phyloP scores from a whole-genome alignment of 2,329 filamentous ascomycete genomes.

The Cytospora mali region DNA sequence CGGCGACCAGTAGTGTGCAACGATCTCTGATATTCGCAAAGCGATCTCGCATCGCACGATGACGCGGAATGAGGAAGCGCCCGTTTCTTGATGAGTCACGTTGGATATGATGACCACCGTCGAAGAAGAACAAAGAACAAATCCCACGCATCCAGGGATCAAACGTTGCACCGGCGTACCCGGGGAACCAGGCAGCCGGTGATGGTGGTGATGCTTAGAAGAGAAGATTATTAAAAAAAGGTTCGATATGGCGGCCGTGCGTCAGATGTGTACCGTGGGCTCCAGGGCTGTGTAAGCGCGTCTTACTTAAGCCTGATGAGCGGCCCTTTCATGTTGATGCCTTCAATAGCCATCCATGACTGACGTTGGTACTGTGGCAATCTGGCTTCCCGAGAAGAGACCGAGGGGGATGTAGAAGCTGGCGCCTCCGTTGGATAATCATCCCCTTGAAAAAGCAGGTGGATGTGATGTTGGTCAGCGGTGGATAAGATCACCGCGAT shows the following conservation, averaged over 20 bases:
- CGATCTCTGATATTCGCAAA: neutral
- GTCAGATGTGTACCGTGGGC: neutral
- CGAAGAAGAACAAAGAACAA: neutral
- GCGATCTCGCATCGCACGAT: neutral
- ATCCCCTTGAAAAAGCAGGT: slow-evolving; percentile 6
- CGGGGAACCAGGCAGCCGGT: slow-evolving; percentile 5
- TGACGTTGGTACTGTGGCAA: neutral
- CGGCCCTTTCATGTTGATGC: neutral
- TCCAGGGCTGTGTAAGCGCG: slow-evolving; percentile 16
- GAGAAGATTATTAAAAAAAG: neutral
- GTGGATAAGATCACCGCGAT: slow-evolving; percentile 22
- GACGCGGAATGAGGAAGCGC: neutral
- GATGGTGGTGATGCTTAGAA: slow-evolving; percentile 5
- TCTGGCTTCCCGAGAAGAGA: neutral
- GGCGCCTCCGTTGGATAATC: slow-evolving; percentile 2
- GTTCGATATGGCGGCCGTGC: neutral
- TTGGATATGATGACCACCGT: neutral
- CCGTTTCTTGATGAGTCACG: neutral
- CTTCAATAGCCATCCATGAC: slow-evolving; percentile 2
- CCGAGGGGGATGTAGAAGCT: neutral
- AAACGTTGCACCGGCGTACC: slow-evolving; percentile 4
- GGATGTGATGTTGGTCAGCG: neutral
- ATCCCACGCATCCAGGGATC: neutral
- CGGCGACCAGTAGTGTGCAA: neutral
- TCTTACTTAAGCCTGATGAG: slow-evolving; percentile 12